These are phyloP conservation scores for Sclerotinia glacialis DNA, from an alignment of 2,329 filamentous ascomycete species.

Conservation along the genomic window DNA sequence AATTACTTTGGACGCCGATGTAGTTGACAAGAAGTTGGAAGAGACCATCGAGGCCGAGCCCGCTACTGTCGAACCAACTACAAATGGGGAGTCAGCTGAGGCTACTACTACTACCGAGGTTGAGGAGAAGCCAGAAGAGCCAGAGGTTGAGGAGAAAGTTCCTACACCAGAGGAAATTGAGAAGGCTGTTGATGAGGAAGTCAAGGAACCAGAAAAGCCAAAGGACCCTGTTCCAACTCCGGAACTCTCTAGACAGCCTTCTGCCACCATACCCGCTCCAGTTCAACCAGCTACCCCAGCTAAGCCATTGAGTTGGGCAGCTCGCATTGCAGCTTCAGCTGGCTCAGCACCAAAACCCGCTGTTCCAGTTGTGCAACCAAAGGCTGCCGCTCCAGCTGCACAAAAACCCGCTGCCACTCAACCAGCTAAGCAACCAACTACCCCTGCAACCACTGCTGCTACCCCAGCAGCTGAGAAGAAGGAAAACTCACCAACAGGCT, in stretches of 20 bases:
- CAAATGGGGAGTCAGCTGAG: slow-evolving; percentile 46
- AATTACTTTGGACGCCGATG: slow-evolving; percentile 45
- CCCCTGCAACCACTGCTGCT: slow-evolving; percentile 44
- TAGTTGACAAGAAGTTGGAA: slow-evolving; percentile 75
- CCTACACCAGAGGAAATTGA: slow-evolving; percentile 49
- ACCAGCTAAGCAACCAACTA: slow-evolving; percentile 39
- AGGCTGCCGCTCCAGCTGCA: slow-evolving; percentile 55
- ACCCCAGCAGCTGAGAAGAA: slow-evolving; percentile 45
- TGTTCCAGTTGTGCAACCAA: slow-evolving; percentile 48
- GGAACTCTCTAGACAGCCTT: slow-evolving; percentile 29
- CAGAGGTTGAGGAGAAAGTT: slow-evolving; percentile 38
- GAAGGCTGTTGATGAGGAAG: slow-evolving; percentile 55
- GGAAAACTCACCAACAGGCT: slow-evolving; percentile 36
- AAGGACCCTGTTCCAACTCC: slow-evolving; percentile 59
- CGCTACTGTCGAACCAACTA: slow-evolving; percentile 40
- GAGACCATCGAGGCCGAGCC: slow-evolving; percentile 49
- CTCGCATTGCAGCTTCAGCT: slow-evolving; percentile 59
- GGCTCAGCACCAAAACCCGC: slow-evolving; percentile 54
- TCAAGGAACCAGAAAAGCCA: slow-evolving; percentile 62
- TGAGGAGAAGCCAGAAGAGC: slow-evolving; percentile 38
- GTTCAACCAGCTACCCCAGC: slow-evolving; percentile 37
- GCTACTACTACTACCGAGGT: slow-evolving; percentile 33
- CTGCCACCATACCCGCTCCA: slow-evolving; percentile 54
- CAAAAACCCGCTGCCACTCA: slow-evolving; percentile 42
- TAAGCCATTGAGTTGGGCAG: slow-evolving; percentile 75